phyloP scores from a whole-genome alignment of 176 grass and related monocot genomes.

The Oryza meridionalis region DNA sequence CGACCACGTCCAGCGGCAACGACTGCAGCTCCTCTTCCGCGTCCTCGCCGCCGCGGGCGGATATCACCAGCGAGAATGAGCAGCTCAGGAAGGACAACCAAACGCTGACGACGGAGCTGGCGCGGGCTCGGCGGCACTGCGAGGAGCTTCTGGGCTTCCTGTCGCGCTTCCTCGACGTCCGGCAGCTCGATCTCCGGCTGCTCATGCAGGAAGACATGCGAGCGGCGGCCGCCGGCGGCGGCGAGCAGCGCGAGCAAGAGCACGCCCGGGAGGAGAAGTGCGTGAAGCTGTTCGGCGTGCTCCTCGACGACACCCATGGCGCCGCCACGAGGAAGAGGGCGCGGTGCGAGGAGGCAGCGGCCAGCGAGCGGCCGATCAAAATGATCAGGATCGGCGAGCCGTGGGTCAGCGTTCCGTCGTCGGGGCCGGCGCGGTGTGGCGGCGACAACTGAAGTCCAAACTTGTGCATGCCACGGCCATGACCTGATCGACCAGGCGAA shows the following conservation, averaged over 20 bases:
- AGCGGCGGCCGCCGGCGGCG: neutral
- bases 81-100: slow-evolving; percentile 73
- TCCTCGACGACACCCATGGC: slow-evolving; percentile 41
- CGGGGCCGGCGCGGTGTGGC: slow-evolving; percentile 39
- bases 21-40: slow-evolving; percentile 56
- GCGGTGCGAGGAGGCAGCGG: slow-evolving; percentile 50
- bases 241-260: slow-evolving; percentile 19
- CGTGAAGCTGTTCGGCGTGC: slow-evolving; percentile 77
- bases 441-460: slow-evolving; percentile 41
- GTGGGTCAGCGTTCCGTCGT: slow-evolving; percentile 53
- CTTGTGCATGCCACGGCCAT: slow-evolving; percentile 15
- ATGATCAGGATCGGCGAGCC: slow-evolving; percentile 54
- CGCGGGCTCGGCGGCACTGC: slow-evolving; percentile 57
- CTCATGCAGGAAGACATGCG: slow-evolving; percentile 52
- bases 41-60: slow-evolving; percentile 47
- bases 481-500: neutral
- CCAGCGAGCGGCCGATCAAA: slow-evolving; percentile 57
- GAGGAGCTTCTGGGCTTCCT: slow-evolving; percentile 74
- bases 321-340: slow-evolving; percentile 41
- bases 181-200: slow-evolving; percentile 51
- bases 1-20: slow-evolving; percentile 54
- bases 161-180: slow-evolving; percentile 73
- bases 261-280: slow-evolving; percentile 34
- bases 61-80: slow-evolving; percentile 66
- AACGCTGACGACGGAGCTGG: slow-evolving; percentile 57